phyloP scores from a whole-genome alignment of 306 rosid genomes.

The Castanea mollissima region DNA sequence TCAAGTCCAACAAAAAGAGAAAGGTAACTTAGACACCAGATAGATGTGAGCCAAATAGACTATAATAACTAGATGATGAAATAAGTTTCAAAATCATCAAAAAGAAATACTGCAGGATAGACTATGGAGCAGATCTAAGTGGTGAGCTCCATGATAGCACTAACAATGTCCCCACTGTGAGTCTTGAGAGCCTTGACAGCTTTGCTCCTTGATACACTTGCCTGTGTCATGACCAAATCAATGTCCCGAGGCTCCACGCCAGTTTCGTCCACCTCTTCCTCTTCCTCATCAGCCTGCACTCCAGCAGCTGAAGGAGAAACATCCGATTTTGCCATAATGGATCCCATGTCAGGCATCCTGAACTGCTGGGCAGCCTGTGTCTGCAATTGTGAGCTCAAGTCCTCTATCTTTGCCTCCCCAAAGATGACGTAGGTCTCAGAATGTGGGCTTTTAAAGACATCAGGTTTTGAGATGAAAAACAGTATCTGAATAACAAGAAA shows the following conservation, averaged over 20 bases:
- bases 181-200: slow-evolving; percentile 92
- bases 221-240: slow-evolving; percentile 91
- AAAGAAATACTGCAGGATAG: background rate
- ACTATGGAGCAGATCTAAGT: slow-evolving; percentile 34
- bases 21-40: slow-evolving; percentile 30
- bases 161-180: slow-evolving; percentile 76
- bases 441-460: slow-evolving; percentile 89
- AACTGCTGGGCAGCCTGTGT: slow-evolving; percentile 91
- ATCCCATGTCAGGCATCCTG: slow-evolving; percentile 77
- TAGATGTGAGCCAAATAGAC: slow-evolving; percentile 17
- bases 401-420: slow-evolving; percentile 90
- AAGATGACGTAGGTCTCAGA: slow-evolving; percentile 79
- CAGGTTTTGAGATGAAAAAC: slow-evolving; percentile 88
- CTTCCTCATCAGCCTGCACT: slow-evolving; percentile 58
- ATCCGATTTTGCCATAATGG: slow-evolving; percentile 59
- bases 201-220: slow-evolving; percentile 81
- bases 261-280: slow-evolving; percentile 71
- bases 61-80: slow-evolving; percentile 23
- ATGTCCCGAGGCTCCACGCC: slow-evolving; percentile 76
- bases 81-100: slow-evolving; percentile 21
- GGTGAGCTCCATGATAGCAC: slow-evolving; percentile 92
- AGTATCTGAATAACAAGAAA: slow-evolving; percentile 45
- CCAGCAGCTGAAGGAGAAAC: slow-evolving; percentile 44
- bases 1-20: slow-evolving; percentile 29
- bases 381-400: slow-evolving; percentile 86